Evolutionary conservation across 176 grass and related monocot species (phyloP), one percentile per base, ranked within the genome.

Genomic region (Bothriochloa decipiens): DNA sequence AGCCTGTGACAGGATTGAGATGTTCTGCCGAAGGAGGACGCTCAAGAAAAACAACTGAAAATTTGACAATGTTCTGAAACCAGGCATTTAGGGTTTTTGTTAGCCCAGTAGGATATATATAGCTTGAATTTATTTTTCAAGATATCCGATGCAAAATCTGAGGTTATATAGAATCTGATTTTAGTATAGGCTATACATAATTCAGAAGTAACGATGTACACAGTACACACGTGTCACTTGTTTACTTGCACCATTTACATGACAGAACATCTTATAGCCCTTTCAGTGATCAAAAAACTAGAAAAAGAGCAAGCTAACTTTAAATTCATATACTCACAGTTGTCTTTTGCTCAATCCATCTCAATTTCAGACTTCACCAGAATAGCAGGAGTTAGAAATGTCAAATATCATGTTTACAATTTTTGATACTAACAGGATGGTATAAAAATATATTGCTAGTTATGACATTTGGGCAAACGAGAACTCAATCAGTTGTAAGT

Each of bases 1-100:
- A 76, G 95, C 95, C 4, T 95, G 95, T 4, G 71, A 92, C 46
- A 88, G 93, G 78, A 98, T 95, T 39, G 89, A 98, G 55, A 75
- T 86, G 17, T 95, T 98, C 76, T 95, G 96, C 83, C 81, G 17
- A 9, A 95, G 70, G 58, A 86, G 78, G 78, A 73, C 71, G 25
- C 9, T 90, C 74, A 90, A 90, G 73, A 8, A 79, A 87, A 87
- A 33, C 35, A 53, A 71, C 46, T 82, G 26, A 90, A 74, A 29
- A 60, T 3, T 1, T 22, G 10, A 33, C 6, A 4, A 55, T 77
- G 27, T 70, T 78, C 28, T 74, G 52, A 83, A 79, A 70, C 11
- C 71, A 49, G 11, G 11, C 58, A 57, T 7, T 7, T 85, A 81
- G 22, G 35, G 16, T 40, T 83, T 86, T 90, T 78, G 46, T 39